Evolutionary conservation across 805 yeast species (phyloP), one percentile per base, ranked within the genome.

Genomic region (Ogataea polymorpha): DNA sequence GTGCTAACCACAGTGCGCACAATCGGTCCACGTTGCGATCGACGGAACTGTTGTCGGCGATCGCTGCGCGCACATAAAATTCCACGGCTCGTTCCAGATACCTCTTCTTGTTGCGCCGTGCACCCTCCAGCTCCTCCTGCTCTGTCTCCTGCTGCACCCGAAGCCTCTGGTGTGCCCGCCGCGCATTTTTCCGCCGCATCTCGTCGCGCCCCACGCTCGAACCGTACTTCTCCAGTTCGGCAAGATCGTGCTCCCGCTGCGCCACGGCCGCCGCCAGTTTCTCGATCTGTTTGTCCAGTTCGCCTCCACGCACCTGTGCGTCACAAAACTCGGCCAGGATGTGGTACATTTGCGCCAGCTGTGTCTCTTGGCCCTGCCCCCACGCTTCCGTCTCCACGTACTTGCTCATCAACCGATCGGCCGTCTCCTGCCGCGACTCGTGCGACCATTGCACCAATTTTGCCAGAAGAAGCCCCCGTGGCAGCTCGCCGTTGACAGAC

Each of bases 1-100:
- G 72, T 45, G 82, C 85, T 28, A 91, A 68, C 95, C 97, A 91
- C 9, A 91, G 59, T 0, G 90, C 84, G 59, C 90, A 82, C 46
- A 90, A 82, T 41, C 86, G 75, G 55, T 87, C 95, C 21, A 83
- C 65, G 37, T 77, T 82, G 44, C 75, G 77, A 35, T 75, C 79
- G 39, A 71, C 74, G 44, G 58, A 67, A 3, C 49, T 54, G 25
- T 54, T 53, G 34, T 71, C 75, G 31, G 70, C 59, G 1, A 70
- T 57, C n/a, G 85, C 61, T 12, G 84, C 67, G 30, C 66, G 69
- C 38, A 88, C 53, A 53, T 82, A 86, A 48, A 75, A 82, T 16
- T 69, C 71, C 12, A 82, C 65, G 0, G 95, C 77, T 24, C 75
- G 71, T 17, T 62, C 61, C 6, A 79, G 66, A 32, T 56, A 62